Base-by-base conservation (phyloP, 1,284 basidiomycete species). In the Violaceomyces palustris region DNA sequence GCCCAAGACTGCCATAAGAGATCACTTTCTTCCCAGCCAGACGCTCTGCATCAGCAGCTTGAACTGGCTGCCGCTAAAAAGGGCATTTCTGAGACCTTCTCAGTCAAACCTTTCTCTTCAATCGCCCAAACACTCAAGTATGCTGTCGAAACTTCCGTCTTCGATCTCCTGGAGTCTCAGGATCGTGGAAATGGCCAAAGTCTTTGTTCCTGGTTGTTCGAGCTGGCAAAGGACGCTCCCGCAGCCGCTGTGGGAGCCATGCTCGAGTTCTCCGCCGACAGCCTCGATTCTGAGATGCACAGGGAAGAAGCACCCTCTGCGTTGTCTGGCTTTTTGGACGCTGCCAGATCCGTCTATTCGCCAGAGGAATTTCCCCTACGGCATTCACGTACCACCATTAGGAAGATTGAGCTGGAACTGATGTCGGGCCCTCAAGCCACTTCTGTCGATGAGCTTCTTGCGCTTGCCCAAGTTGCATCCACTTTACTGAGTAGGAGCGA, bases 401-500 rank as follows among this genome's bases (percentile, higher is more conserved):
- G 44, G 4, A 35, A 41, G 21, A 31, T 64, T n/a, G 65, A 68
- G 41, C 37, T 40, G 26, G 51, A 52, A 25, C 41, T 66, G 9
- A 39, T 57, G 10, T 50, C 53, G 2, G 35, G 48, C 11, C 35
- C 44, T 2, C 46, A 53, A 1, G 7, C 24, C 4, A 34, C 51
- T 17, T 27, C 50, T 4, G 40, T 53, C 17, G 29, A 45, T 3
- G 50, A 44, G 14, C 28, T 47, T 17, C n/a, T 12, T 7, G 18
- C 22, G 8, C 15, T 50, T 18, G 44, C 48, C 17, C 21, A 35
- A 21, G 53, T 57, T 15, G 50, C 50, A 12, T 15, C 38, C 10
- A 35, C 46, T 11, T 49, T 55, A 29, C 36, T 54, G 17, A 24
- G 12, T 9, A n/a, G 1, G 28, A 45, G 52, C 47, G 10, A 21